Evolutionary conservation across 805 yeast species (phyloP).

Genomic region (Wickerhamomyces canadensis): DNA sequence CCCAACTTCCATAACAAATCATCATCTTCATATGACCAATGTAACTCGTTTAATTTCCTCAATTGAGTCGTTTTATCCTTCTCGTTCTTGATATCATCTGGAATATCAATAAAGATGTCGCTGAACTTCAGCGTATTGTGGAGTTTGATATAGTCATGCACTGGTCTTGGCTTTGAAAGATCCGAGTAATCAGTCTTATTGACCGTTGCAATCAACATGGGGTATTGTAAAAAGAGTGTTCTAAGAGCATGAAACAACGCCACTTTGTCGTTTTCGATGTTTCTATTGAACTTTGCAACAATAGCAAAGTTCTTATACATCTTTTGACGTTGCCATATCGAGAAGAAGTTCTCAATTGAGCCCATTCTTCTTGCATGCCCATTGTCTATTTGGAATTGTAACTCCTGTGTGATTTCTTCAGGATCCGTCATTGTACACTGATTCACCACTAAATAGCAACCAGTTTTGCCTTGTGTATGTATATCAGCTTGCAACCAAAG

Average conservation of each 20-base stretch:
- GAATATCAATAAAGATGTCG: constrained; percentile 11
- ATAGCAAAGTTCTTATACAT: constrained; percentile 16
- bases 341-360: constrained; percentile 19
- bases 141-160: constrained; percentile 16
- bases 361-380: constrained; percentile 22
- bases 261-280: constrained; percentile 2
- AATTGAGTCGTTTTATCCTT: constrained; percentile 3
- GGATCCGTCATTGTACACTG: too few relatives aligned
- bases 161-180: constrained; percentile 8
- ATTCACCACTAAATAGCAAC: too few relatives aligned
- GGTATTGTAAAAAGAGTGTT: constrained; percentile 11
- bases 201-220: constrained; percentile 12
- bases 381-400: neutral
- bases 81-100: constrained; percentile 2
- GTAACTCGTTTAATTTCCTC: constrained; percentile 5
- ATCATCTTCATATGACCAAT: constrained; percentile 12
- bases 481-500: too few relatives aligned
- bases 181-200: constrained; percentile 15
- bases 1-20: constrained; percentile 15
- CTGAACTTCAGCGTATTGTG: constrained; percentile 9
- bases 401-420: too few relatives aligned
- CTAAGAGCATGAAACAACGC: constrained; percentile 8
- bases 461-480: too few relatives aligned
- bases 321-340: constrained; percentile 13
- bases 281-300: constrained; percentile 8